Evolutionary conservation across 2,329 filamentous ascomycete genomes (phyloP).

Genomic region (Neocucurbitaria cava): DNA sequence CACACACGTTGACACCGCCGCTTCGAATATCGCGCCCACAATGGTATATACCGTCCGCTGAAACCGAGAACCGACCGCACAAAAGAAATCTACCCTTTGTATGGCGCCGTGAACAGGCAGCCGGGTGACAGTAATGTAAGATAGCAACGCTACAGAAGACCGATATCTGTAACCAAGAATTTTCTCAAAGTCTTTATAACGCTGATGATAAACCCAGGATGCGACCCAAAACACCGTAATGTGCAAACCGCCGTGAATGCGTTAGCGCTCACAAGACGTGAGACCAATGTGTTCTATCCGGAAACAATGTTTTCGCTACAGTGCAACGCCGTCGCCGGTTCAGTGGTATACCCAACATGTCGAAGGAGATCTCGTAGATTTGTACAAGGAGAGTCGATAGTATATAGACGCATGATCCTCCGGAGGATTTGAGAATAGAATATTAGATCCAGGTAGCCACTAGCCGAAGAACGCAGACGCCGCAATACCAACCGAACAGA

Average conservation of each 20-base stretch:
- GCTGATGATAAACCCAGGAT: constrained; percentile 44
- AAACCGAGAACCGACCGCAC: constrained; percentile 44
- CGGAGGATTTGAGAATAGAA: constrained; percentile 46
- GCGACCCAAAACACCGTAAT: constrained; percentile 48
- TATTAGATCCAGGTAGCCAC: constrained; percentile 50
- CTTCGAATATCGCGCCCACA: constrained; percentile 48
- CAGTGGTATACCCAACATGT: constrained; percentile 52
- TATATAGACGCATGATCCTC: constrained; percentile 51
- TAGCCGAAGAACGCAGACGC: constrained; percentile 50
- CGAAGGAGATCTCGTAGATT: constrained; percentile 51
- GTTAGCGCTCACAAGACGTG: constrained; percentile 46
- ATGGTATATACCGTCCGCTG: constrained; percentile 52
- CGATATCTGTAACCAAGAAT: constrained; percentile 42
- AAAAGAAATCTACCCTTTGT: constrained; percentile 52
- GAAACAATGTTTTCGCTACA: constrained; percentile 44
- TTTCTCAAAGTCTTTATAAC: constrained; percentile 45
- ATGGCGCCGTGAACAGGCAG: constrained; percentile 27
- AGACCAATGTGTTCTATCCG: constrained; percentile 50
- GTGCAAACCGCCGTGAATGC: constrained; percentile 51
- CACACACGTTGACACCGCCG: constrained; percentile 46
- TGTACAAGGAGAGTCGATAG: constrained; percentile 52
- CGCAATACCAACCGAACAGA: constrained; percentile 43
- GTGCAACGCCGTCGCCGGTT: constrained; percentile 51
- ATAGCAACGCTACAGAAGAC: constrained; percentile 45
- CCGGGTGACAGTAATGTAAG: constrained; percentile 41